Evolutionary conservation across 495 filamentous ascomycete genomes (phyloP), one percentile per base, ranked within the genome.

Genomic region (Talaromyces borbonicus): DNA sequence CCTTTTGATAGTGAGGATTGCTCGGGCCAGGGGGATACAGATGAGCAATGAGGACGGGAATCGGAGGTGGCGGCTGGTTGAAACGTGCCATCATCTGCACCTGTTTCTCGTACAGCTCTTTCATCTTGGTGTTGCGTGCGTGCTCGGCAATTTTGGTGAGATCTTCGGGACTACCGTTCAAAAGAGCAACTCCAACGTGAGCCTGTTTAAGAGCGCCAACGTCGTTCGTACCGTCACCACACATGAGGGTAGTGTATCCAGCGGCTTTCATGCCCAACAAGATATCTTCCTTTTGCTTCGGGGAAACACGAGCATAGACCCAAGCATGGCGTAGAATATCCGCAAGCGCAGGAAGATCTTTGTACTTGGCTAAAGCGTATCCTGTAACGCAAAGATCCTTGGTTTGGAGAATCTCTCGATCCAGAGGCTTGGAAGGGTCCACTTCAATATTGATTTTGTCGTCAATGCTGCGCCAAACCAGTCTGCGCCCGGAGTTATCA

Each of bases 281-380:
- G 59, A 99, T 99, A 43, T 97, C 93, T 66, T 97, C 92, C 68
- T 99, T 99, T 56, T 99, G 92, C 73, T 93, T 95, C 12, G 92
- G 92, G 8, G 92, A 97, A 26, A 99, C 92, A 53, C 92, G 84
- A 53, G 92, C 93, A 58, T 99, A 99, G 8, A 97, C 92, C 92
- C 93, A 97, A 26, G 90, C 84, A 58, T 97, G 79, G 22, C 87
- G 80, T 1, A 96, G 72, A 29, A 99, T 67, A 30, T 83, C 72
- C 38, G 74, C 69, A 57, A 92, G 78, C 26, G 80, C 79, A 39
- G 69, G 64, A 55, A 93, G 81, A 46, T 79, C 81, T 64, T 89
- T 87, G 73, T 90, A 90, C 58, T 92, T 94, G 18, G 79, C 77
- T 44, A 99, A 63, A 23, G 93, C 92, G 60, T 95, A 96, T 40